Conservation (phyloP, 257 asterid genomes). For the Coffea canephora region DNA sequence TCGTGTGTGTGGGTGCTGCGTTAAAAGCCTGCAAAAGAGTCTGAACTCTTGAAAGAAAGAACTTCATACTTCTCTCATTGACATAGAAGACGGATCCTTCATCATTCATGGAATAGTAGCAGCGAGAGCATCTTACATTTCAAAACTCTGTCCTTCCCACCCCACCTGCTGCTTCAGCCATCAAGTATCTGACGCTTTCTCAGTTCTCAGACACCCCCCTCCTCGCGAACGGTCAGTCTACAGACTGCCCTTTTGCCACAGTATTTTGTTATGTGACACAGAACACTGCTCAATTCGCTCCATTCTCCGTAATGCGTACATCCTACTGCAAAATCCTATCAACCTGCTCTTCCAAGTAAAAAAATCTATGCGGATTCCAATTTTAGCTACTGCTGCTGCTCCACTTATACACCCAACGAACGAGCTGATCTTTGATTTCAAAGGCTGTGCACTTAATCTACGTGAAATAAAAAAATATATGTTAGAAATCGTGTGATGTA, state of each 20-base stretch:
- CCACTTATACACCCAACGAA: too few relatives aligned
- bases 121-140: neutral
- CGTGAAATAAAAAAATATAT: too few relatives aligned
- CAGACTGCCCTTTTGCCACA: conserved; percentile 22
- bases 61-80: neutral
- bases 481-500: too few relatives aligned
- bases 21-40: conserved; percentile 20
- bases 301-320: conserved; percentile 21
- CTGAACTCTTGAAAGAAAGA: conserved; percentile 15
- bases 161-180: conserved; percentile 14
- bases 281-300: conserved; percentile 14
- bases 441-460: too few relatives aligned
- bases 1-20: conserved; percentile 11
- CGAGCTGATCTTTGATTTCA: too few relatives aligned
- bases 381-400: too few relatives aligned
- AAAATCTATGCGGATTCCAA: too few relatives aligned
- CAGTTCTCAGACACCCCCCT: neutral
- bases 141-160: neutral
- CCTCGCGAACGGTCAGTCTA: too few relatives aligned
- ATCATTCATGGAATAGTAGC: conserved; percentile 4
- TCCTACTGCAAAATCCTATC: neutral
- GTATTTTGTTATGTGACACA: conserved; percentile 5
- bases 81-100: neutral
- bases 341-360: too few relatives aligned
- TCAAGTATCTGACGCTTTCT: conserved; percentile 10